Base-by-base conservation (phyloP, 228 moss, liverwort and hornwort genomes). In the Sphagnum magellanicum region DNA sequence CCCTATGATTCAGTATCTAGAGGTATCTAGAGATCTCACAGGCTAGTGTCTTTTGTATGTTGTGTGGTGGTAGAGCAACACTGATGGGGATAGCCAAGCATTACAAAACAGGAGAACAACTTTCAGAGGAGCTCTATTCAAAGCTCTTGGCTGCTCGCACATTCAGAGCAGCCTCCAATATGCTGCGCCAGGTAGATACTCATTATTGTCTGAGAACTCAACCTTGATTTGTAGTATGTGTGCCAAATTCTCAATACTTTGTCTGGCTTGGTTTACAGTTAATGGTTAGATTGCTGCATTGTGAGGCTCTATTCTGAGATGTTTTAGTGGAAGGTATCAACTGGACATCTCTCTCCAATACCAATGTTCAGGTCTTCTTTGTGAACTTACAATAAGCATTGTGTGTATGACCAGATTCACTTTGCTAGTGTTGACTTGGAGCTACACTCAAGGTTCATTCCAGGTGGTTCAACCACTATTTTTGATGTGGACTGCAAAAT, bases 401-500 rank as follows among this genome's bases (percentile, higher is more conserved):
- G 60, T 5, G 5, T 32, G 32, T 32, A 32, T 64, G 5, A 52
- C 8, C 79, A 83, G 85, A 81, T 85, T 63, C 85, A 85, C 62
- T 85, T 85, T 48, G 85, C 81, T 49, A 74, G 68, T 60, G n/a
- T 85, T 63, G 85, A 85, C 71, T 61, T 85, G 73, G 79, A 85
- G 72, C 68, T 85, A 55, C 85, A 85, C 61, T 85, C 85, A 60
- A 81, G 78, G 73, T 85, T 81, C 70, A 81, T 67, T 51, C 81
- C 81, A 32, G 78, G 74, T 72, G 79, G 81, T 68, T 61, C 69
- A 47, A 81, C 81, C 68, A 81, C 73, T 4, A 74, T 85, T 6
- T 85, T 85, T 64, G 85, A 85, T 71, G 85, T 85, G 11, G 85
- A 85, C 67, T 73, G 81, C 70, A 81, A 76, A 76, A 85, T 81